A percentile compares a stretch with the other conserved stretches of the same genome.
These are phyloP conservation scores for Stentor roeselii DNA, from an alignment of 73 alveolate genomes.

Conservation along the genomic window DNA sequence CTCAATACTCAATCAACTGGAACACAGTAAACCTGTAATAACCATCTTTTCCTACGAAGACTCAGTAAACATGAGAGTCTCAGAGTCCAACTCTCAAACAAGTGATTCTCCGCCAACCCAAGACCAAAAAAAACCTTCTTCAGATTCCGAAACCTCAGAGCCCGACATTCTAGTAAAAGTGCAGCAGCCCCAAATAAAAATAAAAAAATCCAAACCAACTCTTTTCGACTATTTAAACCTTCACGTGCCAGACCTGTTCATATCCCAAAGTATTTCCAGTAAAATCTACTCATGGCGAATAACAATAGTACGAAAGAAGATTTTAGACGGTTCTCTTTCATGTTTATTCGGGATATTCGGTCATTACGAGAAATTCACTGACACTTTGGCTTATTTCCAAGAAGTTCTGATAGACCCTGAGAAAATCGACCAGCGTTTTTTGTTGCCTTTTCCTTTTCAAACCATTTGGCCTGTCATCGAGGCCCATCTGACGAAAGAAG, in stretches of 20 bases:
- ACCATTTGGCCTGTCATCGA: conserved; percentile 21
- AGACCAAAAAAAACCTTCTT: background rate
- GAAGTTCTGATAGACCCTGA: background rate
- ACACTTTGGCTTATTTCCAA: background rate
- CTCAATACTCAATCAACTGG: background rate
- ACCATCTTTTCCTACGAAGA: background rate
- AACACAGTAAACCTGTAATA: background rate
- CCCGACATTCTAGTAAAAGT: background rate
- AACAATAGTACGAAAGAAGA: background rate
- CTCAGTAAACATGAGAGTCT: background rate
- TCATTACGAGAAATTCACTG: background rate
- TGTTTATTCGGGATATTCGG: background rate
- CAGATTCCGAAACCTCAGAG: background rate
- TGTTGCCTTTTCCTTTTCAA: background rate
- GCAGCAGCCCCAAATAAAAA: background rate
- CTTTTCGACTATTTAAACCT: background rate
- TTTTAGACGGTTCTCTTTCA: background rate
- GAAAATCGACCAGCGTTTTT: background rate
- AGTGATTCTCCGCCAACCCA: background rate
- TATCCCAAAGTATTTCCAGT: background rate
- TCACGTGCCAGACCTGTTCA: background rate
- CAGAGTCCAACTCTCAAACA: too few species aligned
- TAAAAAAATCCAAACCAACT: background rate
- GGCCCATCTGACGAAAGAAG: background rate
- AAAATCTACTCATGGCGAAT: background rate